Conservation (phyloP, 768 basidiomycete species). For the Phaeotremella skinneri region DNA sequence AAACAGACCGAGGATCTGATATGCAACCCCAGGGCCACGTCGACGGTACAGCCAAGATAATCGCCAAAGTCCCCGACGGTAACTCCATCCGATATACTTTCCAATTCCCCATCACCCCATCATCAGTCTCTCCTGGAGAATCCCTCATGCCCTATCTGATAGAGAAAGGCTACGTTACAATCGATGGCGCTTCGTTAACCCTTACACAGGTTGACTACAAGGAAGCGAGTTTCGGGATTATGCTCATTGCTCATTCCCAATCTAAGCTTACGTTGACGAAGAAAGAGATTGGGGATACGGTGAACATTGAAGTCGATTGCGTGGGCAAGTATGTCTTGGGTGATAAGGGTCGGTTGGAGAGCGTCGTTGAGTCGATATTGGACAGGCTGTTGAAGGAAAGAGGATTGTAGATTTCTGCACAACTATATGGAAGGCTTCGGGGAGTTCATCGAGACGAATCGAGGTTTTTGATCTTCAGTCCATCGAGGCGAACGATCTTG, state of each 20-base stretch:
- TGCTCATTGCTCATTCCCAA: slow-evolving; percentile 95
- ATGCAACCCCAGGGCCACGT: slow-evolving; percentile 99
- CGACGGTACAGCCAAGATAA: slow-evolving; percentile 78
- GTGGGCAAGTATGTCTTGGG: slow-evolving; percentile 50
- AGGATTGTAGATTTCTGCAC: slow-evolving; percentile 17
- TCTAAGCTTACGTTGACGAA: slow-evolving; percentile 73
- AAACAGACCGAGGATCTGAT: too few species aligned
- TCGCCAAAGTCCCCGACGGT: slow-evolving; percentile 68
- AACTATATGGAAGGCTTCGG: too few species aligned
- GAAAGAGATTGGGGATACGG: slow-evolving; percentile 73
- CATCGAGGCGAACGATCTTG: too few species aligned
- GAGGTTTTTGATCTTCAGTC: too few species aligned
- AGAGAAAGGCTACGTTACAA: slow-evolving; percentile 87
- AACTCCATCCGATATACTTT: slow-evolving; percentile 85
- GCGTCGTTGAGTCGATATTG: slow-evolving; percentile 42
- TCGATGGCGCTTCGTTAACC: slow-evolving; percentile 93
- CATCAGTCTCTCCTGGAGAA: slow-evolving; percentile 44
- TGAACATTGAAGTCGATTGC: slow-evolving; percentile 77
- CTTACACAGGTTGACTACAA: slow-evolving; percentile 64
- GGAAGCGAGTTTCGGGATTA: slow-evolving; percentile 69
- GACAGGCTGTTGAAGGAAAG: slow-evolving; percentile 41
- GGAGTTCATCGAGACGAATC: too few species aligned
- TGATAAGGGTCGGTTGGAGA: slow-evolving; percentile 30
- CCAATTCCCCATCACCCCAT: slow-evolving; percentile 58
- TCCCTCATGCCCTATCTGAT: slow-evolving; percentile 75